phyloP scores from a whole-genome alignment of 2,329 filamentous ascomycete genomes.

The Zelopaecilomyces penicillatus region DNA sequence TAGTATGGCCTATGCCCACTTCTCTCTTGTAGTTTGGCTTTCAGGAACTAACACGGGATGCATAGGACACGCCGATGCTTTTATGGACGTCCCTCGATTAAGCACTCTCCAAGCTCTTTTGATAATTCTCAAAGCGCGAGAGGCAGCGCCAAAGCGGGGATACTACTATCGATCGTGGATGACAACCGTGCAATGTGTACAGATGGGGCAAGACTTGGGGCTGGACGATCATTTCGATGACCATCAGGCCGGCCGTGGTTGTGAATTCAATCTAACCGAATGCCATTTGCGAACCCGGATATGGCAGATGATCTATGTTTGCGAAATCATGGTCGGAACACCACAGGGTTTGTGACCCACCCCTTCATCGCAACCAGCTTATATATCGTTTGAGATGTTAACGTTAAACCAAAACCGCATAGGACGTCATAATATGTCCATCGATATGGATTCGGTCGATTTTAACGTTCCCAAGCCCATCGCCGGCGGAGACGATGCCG shows the following conservation, averaged over 20 bases:
- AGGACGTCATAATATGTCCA: conserved; percentile 72
- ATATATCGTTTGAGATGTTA: neutral
- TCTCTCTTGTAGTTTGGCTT: too few species aligned
- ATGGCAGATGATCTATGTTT: conserved; percentile 81
- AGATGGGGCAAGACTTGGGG: conserved; percentile 87
- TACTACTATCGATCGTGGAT: conserved; percentile 99
- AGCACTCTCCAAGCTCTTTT: conserved; percentile 88
- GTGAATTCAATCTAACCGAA: conserved; percentile 61
- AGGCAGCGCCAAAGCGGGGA: conserved; percentile 83
- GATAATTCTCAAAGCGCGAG: conserved; percentile 81
- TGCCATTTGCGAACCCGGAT: conserved; percentile 78
- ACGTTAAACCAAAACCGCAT: neutral
- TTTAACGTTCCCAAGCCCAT: conserved; percentile 56
- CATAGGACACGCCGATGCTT: conserved; percentile 79
- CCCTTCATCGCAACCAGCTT: neutral
- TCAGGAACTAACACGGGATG: neutral
- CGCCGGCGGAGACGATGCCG: conserved; percentile 62
- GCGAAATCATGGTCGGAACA: conserved; percentile 87
- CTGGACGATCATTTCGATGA: conserved; percentile 78
- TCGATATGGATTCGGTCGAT: conserved; percentile 69
- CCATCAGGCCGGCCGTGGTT: conserved; percentile 64
- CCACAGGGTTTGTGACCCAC: conserved; percentile 61
- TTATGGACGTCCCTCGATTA: conserved; percentile 82
- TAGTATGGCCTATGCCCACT: conserved; percentile 42
- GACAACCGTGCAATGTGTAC: conserved; percentile 81